Evolutionary conservation across 208 protist species (phyloP).

Genomic region (Angomonas desouzai): DNA sequence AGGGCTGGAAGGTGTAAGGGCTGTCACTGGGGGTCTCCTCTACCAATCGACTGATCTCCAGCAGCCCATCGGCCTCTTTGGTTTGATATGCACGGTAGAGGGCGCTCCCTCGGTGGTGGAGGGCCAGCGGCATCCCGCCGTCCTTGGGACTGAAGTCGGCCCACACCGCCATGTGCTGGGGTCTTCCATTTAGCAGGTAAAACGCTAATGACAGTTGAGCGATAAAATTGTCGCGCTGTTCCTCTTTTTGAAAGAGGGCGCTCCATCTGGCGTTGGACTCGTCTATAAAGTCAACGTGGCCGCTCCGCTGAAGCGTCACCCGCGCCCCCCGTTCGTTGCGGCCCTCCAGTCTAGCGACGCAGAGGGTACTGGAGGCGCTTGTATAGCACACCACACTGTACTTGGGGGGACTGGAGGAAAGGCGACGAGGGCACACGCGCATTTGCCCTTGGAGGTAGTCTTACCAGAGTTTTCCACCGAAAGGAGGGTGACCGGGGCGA

Average conservation of each 20-base stretch:
- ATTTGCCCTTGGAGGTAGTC: conserved; percentile 47
- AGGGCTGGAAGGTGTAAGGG: conserved; percentile 48
- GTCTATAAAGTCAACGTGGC: conserved; percentile 72
- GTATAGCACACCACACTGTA: conserved; percentile 86
- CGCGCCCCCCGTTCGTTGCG: conserved; percentile 46
- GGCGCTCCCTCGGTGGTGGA: conserved; percentile 26
- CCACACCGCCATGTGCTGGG: conserved; percentile 25
- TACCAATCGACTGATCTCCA: conserved; percentile 11
- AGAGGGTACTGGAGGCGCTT: conserved; percentile 53
- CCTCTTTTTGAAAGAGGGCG: conserved; percentile 37
- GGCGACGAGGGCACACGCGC: conserved; percentile 62
- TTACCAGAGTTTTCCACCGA: conserved; percentile 34
- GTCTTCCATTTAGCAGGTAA: conserved; percentile 52
- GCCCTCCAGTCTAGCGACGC: conserved; percentile 44
- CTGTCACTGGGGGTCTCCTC: conserved; percentile 17
- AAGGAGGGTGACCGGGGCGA: conserved; percentile 49
- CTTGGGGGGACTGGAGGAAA: conserved; percentile 42
- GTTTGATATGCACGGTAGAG: conserved; percentile 45
- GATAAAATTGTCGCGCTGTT: conserved; percentile 37
- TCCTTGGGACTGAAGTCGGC: conserved; percentile 44
- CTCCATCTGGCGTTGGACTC: conserved; percentile 48
- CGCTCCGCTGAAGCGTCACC: conserved; percentile 35
- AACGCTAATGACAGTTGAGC: conserved; percentile 58
- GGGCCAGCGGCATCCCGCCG: conserved; percentile 28
- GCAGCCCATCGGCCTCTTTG: conserved; percentile 21